These are phyloP conservation scores for Albugo laibachii DNA, from an alignment of 352 stramenopile species.

Conservation along the genomic window DNA sequence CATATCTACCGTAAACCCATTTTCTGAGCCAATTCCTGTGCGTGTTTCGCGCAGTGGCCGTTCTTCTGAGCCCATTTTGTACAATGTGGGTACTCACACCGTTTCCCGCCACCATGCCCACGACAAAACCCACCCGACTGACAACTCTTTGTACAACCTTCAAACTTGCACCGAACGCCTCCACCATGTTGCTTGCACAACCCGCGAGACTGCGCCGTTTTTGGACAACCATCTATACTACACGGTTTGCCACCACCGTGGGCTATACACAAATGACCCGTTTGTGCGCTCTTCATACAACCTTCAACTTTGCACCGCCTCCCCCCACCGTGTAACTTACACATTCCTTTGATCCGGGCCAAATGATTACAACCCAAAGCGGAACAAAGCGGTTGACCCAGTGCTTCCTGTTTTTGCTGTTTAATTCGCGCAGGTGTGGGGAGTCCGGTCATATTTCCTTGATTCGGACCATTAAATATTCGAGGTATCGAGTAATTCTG, in stretches of 20 bases:
- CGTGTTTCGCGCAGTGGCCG: conserved; percentile 70
- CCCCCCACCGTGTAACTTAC: conserved; percentile 63
- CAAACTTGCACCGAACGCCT: conserved; percentile 69
- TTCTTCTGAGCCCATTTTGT: conserved; percentile 80
- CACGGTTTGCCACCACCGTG: conserved; percentile 71
- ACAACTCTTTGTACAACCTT: conserved; percentile 74
- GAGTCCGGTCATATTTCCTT: conserved; percentile 1
- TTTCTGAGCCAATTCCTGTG: conserved; percentile 54
- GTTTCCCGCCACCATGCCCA: conserved; percentile 64
- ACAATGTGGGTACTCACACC: conserved; percentile 65
- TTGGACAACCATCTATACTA: conserved; percentile 66
- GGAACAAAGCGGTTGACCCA: conserved; percentile 40
- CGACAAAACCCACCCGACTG: conserved; percentile 72
- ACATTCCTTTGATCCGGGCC: conserved; percentile 68
- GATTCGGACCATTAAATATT: background rate
- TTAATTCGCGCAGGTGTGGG: conserved; percentile 23
- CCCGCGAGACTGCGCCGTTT: conserved; percentile 67
- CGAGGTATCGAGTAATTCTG: background rate
- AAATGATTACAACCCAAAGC: conserved; percentile 61
- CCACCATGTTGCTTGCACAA: conserved; percentile 74
- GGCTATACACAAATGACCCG: conserved; percentile 63
- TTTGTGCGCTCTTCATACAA: conserved; percentile 77
- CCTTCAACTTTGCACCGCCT: conserved; percentile 70
- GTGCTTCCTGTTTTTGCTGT: conserved; percentile 29
- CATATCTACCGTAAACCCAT: conserved; percentile 1